A percentile compares a stretch with the other conserved stretches of the same genome.
Conservation (phyloP, 306 rosid species). For the Luffa aegyptiaca region DNA sequence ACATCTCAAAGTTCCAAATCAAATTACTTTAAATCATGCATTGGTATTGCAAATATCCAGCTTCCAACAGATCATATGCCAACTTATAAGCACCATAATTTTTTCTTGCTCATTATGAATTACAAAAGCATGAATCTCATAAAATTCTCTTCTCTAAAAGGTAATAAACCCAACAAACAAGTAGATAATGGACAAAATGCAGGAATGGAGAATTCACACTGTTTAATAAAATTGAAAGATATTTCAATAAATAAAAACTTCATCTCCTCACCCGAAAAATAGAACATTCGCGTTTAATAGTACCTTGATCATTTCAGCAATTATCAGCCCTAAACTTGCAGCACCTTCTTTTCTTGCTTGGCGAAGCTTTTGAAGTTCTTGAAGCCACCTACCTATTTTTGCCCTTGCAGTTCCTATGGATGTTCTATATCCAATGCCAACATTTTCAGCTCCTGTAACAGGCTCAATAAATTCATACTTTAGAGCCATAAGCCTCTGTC, state of each 20-base stretch:
- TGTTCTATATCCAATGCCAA: conserved; percentile 84
- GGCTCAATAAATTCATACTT: conserved; percentile 80
- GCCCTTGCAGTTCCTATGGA: conserved; percentile 84
- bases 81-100: not conserved
- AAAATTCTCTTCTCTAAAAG: not conserved
- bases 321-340: conserved; percentile 74
- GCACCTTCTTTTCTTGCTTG: conserved; percentile 99
- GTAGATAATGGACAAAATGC: not conserved
- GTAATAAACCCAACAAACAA: not conserved
- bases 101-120: not conserved
- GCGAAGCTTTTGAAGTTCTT: conserved; percentile 92
- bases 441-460: conserved; percentile 65
- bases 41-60: not conserved
- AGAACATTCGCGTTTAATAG: not conserved
- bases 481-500: conserved; percentile 97
- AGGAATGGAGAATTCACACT: not conserved
- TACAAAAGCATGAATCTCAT: not conserved
- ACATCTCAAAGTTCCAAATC: not conserved
- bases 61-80: not conserved
- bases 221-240: not conserved
- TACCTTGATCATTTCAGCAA: conserved; percentile 95
- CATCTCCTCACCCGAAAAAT: not conserved
- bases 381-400: conserved; percentile 95
- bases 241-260: not conserved
- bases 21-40: conserved; percentile 1